A percentile compares a stretch with the other conserved stretches of the same genome.
Evolutionary conservation across 208 protist species (phyloP).

Genomic region (Wallacemonas collosoma): DNA sequence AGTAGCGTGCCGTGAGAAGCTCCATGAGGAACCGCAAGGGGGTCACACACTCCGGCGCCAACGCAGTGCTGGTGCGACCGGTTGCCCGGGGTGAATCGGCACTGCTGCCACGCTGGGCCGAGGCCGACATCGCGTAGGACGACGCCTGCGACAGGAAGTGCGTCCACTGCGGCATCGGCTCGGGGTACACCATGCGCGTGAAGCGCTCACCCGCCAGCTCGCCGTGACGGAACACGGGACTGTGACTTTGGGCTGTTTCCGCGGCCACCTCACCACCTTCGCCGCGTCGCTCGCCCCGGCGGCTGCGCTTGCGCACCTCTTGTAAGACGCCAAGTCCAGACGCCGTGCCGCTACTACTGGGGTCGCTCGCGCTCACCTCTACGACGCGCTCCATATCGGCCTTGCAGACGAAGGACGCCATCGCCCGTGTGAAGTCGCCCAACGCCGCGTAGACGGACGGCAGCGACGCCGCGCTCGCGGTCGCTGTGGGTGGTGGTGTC

Average conservation of each 20-base stretch:
- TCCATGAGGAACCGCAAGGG: slow-evolving; percentile 65
- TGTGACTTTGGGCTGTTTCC: background rate
- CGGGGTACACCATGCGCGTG: slow-evolving; percentile 47
- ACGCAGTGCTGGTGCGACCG: slow-evolving; percentile 1
- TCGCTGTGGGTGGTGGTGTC: slow-evolving; percentile 11
- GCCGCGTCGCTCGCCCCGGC: background rate
- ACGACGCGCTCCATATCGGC: slow-evolving; percentile 39
- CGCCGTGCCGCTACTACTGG: background rate
- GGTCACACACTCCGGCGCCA: slow-evolving; percentile 24
- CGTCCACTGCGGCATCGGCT: slow-evolving; percentile 39
- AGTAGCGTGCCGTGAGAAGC: slow-evolving; percentile 49
- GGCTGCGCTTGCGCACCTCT: slow-evolving; percentile 5
- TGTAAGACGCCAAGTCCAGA: slow-evolving; percentile 8
- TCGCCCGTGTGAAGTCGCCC: slow-evolving; percentile 41
- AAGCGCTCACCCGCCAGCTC: slow-evolving; percentile 64
- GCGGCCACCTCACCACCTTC: background rate
- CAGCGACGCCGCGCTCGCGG: background rate
- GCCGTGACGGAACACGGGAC: slow-evolving; percentile 33
- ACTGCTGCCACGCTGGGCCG: background rate
- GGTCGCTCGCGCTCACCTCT: slow-evolving; percentile 16
- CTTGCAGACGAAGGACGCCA: slow-evolving; percentile 42
- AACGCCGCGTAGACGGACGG: slow-evolving; percentile 31
- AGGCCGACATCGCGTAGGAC: slow-evolving; percentile 3
- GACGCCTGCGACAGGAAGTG: slow-evolving; percentile 29
- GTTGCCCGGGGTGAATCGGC: background rate